Evolutionary conservation across 805 yeast species (phyloP).

Genomic region (Ogataea polymorpha): DNA sequence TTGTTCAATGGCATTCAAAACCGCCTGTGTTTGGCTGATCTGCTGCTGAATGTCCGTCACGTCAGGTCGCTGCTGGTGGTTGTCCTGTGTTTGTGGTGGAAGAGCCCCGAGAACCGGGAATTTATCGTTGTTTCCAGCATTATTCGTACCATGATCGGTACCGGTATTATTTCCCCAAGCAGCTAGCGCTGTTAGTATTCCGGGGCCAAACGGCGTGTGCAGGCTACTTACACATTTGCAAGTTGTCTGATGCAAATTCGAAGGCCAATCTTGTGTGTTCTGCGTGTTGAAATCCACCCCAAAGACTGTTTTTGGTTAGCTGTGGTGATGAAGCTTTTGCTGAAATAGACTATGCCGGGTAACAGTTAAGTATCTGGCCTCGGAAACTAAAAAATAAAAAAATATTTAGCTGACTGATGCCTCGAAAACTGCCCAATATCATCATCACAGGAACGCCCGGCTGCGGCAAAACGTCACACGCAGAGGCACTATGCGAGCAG

Average conservation of each 20-base stretch:
- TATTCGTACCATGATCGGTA: constrained; percentile 9
- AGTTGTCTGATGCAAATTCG: constrained; percentile 2
- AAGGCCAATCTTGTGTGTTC: constrained; percentile 1
- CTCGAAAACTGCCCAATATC: constrained; percentile 60
- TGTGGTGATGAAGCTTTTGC: constrained; percentile 2
- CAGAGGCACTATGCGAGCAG: constrained; percentile 50
- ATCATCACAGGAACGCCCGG: constrained; percentile 95
- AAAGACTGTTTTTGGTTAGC: neutral
- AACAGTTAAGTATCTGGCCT: neutral
- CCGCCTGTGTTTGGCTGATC: constrained; percentile 25
- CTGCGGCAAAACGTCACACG: constrained; percentile 79
- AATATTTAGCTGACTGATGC: constrained; percentile 2
- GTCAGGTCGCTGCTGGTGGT: constrained; percentile 11
- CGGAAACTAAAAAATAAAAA: neutral
- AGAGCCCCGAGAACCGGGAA: constrained; percentile 29
- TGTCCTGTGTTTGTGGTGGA: constrained; percentile 6
- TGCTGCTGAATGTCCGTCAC: constrained; percentile 22
- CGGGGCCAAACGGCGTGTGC: neutral
- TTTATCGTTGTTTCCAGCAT: constrained; percentile 20
- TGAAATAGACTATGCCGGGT: constrained; percentile 7
- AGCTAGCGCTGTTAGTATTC: constrained; percentile 5
- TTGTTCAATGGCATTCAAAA: constrained; percentile 26
- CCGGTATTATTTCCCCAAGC: constrained; percentile 11
- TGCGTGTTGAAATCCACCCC: neutral
- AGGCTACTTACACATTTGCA: constrained; percentile 7